Percentiles rank a stretch among this genome's conserved stretches.
phyloP scores from a whole-genome alignment of 345 rosid genomes.

The Lumnitzera racemosa region DNA sequence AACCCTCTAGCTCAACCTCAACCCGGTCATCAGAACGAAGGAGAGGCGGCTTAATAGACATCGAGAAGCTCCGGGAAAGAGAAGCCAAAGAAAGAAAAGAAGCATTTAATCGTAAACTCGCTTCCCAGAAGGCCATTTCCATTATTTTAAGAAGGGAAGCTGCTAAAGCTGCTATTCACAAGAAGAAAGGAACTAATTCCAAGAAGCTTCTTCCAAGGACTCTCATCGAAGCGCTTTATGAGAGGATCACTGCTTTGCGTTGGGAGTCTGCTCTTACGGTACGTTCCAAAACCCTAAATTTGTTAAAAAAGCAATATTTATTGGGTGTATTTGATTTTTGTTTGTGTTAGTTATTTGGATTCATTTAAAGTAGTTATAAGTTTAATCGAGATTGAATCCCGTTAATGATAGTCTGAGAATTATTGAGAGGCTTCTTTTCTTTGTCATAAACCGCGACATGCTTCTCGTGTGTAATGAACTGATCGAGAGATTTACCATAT shows the following conservation, averaged over 20 bases:
- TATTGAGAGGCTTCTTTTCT: no score
- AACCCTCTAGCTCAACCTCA: slow-evolving; percentile 4
- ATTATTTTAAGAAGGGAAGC: slow-evolving; percentile 74
- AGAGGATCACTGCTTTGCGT: slow-evolving; percentile 69
- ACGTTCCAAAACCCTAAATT: background rate
- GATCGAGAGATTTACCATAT: no score
- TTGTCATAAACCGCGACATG: no score
- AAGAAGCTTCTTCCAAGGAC: slow-evolving; percentile 71
- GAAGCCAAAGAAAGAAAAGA: slow-evolving; percentile 46
- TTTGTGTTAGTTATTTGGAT: background rate
- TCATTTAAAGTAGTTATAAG: background rate
- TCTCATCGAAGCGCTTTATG: slow-evolving; percentile 83
- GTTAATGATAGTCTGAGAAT: no score
- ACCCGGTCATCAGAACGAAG: slow-evolving; percentile 14
- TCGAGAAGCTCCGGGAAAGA: slow-evolving; percentile 32
- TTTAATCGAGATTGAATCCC: background rate
- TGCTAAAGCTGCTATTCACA: slow-evolving; percentile 69
- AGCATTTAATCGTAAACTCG: slow-evolving; percentile 50
- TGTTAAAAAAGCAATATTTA: background rate
- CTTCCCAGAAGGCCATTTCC: slow-evolving; percentile 81
- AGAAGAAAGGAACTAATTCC: slow-evolving; percentile 62
- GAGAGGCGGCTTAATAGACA: slow-evolving; percentile 21
- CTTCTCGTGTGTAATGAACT: no score
- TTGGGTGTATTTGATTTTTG: background rate
- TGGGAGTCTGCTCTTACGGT: slow-evolving; percentile 97